phyloP scores from a whole-genome alignment of 805 yeast species.

The Wilhelminamyces savonicus region DNA sequence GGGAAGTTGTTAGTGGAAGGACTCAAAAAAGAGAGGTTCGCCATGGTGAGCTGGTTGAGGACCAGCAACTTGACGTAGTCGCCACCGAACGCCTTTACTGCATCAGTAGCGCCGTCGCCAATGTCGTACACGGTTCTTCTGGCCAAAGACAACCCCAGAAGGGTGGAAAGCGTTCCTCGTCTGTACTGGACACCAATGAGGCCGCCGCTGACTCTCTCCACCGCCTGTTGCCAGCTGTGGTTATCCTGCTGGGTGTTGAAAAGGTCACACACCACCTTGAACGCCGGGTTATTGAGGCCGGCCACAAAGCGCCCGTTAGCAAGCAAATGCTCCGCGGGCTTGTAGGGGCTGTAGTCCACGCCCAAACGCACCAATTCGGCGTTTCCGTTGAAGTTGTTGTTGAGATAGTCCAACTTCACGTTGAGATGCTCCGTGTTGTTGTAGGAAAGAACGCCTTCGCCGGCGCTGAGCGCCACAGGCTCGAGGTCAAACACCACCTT shows the following conservation, averaged over 20 bases:
- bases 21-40: slow-evolving; percentile 15
- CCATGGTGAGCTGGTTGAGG: slow-evolving; percentile 18
- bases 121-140: slow-evolving; percentile 51
- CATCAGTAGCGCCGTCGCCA: slow-evolving; percentile 47
- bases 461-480: slow-evolving; percentile 30
- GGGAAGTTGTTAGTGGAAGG: slow-evolving; percentile 24
- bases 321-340: slow-evolving; percentile 42
- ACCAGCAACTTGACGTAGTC: slow-evolving; percentile 31
- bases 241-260: slow-evolving; percentile 34
- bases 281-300: slow-evolving; percentile 41
- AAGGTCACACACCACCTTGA: slow-evolving; percentile 32
- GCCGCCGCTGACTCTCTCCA: slow-evolving; percentile 49
- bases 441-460: slow-evolving; percentile 27
- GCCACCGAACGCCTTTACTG: slow-evolving; percentile 23
- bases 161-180: slow-evolving; percentile 15
- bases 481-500: slow-evolving; percentile 37
- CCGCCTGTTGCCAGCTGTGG: slow-evolving; percentile 46
- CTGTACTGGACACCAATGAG: slow-evolving; percentile 45
- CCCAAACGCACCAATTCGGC: slow-evolving; percentile 45
- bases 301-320: slow-evolving; percentile 39
- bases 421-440: slow-evolving; percentile 34
- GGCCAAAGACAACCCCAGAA: slow-evolving; percentile 53
- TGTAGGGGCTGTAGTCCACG: slow-evolving; percentile 44
- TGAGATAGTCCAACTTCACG: slow-evolving; percentile 32
- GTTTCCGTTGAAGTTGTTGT: slow-evolving; percentile 43